These are phyloP conservation scores for Solanum tarapatanum DNA, from an alignment of 257 asterid genomes.

Conservation along the genomic window DNA sequence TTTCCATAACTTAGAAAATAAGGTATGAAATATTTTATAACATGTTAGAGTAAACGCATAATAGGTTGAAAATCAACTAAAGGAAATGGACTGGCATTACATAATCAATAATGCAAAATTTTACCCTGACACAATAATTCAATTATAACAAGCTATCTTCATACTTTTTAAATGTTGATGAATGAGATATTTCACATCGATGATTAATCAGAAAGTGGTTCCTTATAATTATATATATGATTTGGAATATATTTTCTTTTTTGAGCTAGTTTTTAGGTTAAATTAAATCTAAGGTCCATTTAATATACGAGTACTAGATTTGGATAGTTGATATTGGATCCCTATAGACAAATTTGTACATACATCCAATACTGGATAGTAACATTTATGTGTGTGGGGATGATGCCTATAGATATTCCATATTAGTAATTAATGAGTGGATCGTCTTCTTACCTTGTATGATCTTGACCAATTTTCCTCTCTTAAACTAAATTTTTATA, in stretches of 20 bases:
- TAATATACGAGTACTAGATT: no score
- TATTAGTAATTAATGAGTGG: neutral
- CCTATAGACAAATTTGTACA: no score
- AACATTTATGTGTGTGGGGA: neutral
- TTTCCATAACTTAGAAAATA: neutral
- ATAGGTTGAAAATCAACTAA: neutral
- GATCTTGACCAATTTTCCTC: neutral
- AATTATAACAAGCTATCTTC: neutral
- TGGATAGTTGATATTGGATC: no score
- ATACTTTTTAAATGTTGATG: neutral
- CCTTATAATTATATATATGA: neutral
- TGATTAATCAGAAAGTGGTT: neutral
- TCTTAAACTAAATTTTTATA: neutral
- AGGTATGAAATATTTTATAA: neutral
- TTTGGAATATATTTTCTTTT: neutral
- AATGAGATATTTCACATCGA: neutral
- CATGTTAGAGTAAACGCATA: neutral
- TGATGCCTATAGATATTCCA: neutral
- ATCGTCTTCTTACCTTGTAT: neutral
- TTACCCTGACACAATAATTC: neutral
- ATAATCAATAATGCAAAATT: neutral
- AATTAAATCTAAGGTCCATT: no score
- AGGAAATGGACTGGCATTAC: neutral
- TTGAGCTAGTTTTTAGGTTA: neutral
- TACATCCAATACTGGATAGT: neutral